A percentile compares a stretch with the other conserved stretches of the same genome.
Evolutionary conservation across 805 yeast genomes (phyloP).

Genomic region (Candida tammaniensis): DNA sequence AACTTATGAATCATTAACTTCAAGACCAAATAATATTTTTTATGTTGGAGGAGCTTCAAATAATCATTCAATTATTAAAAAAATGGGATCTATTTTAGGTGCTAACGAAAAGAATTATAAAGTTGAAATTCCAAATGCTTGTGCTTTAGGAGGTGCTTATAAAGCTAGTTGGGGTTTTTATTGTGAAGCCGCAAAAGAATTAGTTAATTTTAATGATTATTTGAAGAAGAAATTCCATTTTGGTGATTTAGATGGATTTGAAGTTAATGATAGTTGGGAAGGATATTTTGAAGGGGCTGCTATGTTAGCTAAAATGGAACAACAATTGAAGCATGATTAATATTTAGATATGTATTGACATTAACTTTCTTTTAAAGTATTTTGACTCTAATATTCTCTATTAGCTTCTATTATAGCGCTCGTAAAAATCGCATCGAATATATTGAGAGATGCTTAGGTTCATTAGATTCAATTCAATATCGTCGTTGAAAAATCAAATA

Average conservation of each 20-base stretch:
- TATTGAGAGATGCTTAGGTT: conserved; percentile 7
- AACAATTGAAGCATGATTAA: conserved; percentile 17
- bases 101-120: conserved; percentile 62
- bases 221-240: conserved; percentile 42
- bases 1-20: conserved; percentile 37
- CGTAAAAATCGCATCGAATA: neutral
- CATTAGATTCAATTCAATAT: conserved; percentile 11
- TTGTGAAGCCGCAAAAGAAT: conserved; percentile 28
- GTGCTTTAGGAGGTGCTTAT: conserved; percentile 90
- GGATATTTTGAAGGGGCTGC: conserved; percentile 53
- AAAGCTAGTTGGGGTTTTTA: conserved; percentile 72
- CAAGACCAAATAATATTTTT: conserved; percentile 66
- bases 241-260: conserved; percentile 45
- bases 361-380: too few relatives aligned
- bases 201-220: conserved; percentile 45
- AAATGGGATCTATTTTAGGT: conserved; percentile 70
- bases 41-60: conserved; percentile 89
- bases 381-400: too few relatives aligned
- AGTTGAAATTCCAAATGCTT: conserved; percentile 80
- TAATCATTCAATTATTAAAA: conserved; percentile 63
- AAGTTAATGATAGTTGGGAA: conserved; percentile 44
- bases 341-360: too few relatives aligned
- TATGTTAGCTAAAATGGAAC: conserved; percentile 47
- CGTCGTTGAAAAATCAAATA: conserved; percentile 6
- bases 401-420: too few relatives aligned